Conservation (phyloP, 176 grass and related monocot species). For the Alopecurus myosuroides region DNA sequence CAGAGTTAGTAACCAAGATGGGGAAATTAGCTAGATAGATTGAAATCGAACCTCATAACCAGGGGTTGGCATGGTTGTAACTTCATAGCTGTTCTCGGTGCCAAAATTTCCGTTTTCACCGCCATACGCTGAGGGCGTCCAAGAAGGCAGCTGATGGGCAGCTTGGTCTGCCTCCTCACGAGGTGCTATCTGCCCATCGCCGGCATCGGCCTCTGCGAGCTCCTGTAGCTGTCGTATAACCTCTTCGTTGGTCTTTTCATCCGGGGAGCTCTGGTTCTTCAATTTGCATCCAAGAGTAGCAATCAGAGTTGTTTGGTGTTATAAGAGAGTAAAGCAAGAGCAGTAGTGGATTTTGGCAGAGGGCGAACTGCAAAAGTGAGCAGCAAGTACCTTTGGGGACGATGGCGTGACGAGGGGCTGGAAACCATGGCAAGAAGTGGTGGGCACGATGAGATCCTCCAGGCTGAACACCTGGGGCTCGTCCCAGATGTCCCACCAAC, state of each 20-base stretch:
- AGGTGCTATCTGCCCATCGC: not conserved
- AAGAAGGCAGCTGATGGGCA: conserved; percentile 28
- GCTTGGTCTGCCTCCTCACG: conserved; percentile 36
- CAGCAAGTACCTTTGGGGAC: conserved; percentile 52
- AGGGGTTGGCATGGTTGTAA: conserved; percentile 41
- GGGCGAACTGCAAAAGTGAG: not conserved
- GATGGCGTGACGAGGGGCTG: conserved; percentile 57
- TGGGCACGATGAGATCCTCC: conserved; percentile 82
- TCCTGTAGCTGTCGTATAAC: conserved; percentile 61
- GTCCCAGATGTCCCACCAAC: conserved; percentile 54
- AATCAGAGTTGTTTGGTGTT: not conserved
- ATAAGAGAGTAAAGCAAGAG: not conserved
- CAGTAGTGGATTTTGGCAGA: not conserved
- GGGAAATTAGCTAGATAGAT: not conserved
- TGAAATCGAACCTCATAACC: conserved; percentile 47
- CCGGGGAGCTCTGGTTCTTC: conserved; percentile 46
- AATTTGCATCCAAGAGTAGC: not conserved
- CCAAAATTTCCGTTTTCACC: conserved; percentile 37
- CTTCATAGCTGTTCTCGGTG: conserved; percentile 28
- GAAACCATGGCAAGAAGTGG: conserved; percentile 80
- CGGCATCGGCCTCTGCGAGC: conserved; percentile 43
- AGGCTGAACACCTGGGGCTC: conserved; percentile 69
- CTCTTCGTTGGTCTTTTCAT: conserved; percentile 51
- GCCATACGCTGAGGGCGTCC: conserved; percentile 24
- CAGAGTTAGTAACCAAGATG: not conserved